Conservation (phyloP, 2,329 filamentous ascomycete species). For the Rhexocercosporidium sp. region DNA sequence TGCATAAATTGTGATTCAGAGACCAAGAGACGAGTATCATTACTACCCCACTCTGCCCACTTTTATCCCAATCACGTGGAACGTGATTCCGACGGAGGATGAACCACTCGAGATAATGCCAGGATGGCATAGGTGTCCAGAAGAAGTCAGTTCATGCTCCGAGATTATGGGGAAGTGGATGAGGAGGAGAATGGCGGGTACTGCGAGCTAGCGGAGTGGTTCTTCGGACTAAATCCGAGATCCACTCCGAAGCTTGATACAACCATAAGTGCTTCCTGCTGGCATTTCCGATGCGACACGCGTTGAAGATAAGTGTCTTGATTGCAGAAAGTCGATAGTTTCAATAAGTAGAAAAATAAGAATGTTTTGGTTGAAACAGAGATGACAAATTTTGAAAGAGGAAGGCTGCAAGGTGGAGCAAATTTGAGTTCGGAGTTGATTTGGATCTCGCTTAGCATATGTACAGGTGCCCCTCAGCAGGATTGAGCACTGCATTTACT, state of each 20-base stretch:
- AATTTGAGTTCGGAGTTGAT: too few relatives aligned
- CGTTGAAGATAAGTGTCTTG: neutral
- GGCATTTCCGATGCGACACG: neutral
- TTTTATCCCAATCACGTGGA: neutral
- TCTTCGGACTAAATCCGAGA: neutral
- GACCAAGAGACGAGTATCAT: too few relatives aligned
- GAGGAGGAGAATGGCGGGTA: neutral
- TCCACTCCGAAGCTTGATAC: neutral
- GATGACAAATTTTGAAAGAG: too few relatives aligned
- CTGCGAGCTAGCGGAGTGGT: neutral
- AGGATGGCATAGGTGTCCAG: neutral
- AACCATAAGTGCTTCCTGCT: neutral
- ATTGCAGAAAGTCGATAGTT: too few relatives aligned
- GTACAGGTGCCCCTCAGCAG: too few relatives aligned
- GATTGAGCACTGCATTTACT: too few relatives aligned
- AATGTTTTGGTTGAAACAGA: neutral
- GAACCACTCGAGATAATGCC: neutral
- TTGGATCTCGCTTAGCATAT: neutral
- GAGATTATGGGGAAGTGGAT: neutral
- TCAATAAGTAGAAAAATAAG: neutral
- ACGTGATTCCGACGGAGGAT: neutral
- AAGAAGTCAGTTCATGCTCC: neutral
- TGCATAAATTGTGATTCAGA: too few relatives aligned
- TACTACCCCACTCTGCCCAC: conserved; percentile 7
- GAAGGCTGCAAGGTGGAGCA: too few relatives aligned